Conservation (phyloP, 2,329 filamentous ascomycete genomes). For the Colletotrichum sp. region DNA sequence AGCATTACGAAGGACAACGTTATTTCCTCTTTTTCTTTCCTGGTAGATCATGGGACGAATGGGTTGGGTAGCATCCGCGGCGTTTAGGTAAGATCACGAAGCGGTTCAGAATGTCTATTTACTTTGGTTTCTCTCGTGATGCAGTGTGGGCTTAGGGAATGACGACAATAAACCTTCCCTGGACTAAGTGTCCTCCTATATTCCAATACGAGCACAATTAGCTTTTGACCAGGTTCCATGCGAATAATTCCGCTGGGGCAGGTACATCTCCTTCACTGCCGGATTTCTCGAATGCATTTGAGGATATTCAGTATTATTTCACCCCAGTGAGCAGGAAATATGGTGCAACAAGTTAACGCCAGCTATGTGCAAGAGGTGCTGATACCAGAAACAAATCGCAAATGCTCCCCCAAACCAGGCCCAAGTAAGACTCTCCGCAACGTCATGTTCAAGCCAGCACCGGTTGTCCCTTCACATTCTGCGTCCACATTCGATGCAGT, state of each 20-base stretch:
- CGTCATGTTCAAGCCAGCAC: background rate
- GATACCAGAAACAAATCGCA: background rate
- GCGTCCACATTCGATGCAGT: background rate
- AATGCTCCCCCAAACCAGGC: background rate
- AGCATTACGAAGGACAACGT: background rate
- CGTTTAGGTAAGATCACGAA: constrained; percentile 20
- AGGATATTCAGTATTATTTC: background rate
- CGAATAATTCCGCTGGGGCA: background rate
- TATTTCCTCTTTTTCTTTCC: background rate
- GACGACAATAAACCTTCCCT: background rate
- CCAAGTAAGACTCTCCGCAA: background rate
- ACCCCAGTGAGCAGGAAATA: background rate
- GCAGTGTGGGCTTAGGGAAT: background rate
- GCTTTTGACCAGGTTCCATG: background rate
- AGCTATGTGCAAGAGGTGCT: background rate
- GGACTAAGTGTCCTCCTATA: background rate
- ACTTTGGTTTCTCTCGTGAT: background rate
- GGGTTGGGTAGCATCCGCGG: constrained; percentile 8
- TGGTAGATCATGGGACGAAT: background rate
- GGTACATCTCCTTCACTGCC: background rate
- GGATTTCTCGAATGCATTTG: background rate
- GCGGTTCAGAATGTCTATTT: background rate
- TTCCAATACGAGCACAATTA: background rate
- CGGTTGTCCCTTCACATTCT: background rate
- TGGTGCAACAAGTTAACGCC: background rate